Conservation (phyloP, 176 grass and related monocot species). For the Triticum dicoccoides region DNA sequence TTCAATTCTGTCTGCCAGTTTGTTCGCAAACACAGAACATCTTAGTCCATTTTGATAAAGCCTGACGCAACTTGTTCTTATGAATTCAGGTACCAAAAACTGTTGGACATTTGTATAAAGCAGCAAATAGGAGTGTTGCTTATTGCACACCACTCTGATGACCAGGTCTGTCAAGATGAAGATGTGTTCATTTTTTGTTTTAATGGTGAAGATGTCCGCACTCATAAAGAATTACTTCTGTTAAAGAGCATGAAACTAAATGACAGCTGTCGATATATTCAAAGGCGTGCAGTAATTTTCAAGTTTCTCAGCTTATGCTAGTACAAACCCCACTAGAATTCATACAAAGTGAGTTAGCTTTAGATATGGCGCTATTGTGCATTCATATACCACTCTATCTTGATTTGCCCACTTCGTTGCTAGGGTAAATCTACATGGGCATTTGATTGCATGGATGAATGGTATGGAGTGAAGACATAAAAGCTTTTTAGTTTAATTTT, state of each 20-base stretch:
- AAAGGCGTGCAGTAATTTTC: neutral
- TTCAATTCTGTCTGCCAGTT: neutral
- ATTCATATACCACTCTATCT: neutral
- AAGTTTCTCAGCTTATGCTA: neutral
- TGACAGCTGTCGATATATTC: neutral
- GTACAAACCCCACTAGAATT: neutral
- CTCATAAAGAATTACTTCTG: slow-evolving; percentile 10
- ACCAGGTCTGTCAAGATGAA: slow-evolving; percentile 59
- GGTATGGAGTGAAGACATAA: neutral
- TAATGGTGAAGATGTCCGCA: neutral
- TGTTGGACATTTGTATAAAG: slow-evolving; percentile 78
- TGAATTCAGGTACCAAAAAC: slow-evolving; percentile 77
- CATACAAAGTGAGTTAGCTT: neutral
- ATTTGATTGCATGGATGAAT: slow-evolving; percentile 6
- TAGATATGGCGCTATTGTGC: slow-evolving; percentile 17
- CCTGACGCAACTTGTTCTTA: slow-evolving; percentile 8
- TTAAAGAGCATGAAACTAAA: neutral
- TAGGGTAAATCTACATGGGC: neutral
- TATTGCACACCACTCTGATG: slow-evolving; percentile 91
- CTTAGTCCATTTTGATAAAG: slow-evolving; percentile 11
- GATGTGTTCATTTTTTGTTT: slow-evolving; percentile 19
- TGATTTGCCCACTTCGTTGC: neutral
- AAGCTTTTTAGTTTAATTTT: neutral
- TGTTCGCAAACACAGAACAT: slow-evolving; percentile 1
- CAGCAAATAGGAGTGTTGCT: slow-evolving; percentile 75